Conservation (phyloP, 257 asterid species). For the Capsicum rhomboideum region DNA sequence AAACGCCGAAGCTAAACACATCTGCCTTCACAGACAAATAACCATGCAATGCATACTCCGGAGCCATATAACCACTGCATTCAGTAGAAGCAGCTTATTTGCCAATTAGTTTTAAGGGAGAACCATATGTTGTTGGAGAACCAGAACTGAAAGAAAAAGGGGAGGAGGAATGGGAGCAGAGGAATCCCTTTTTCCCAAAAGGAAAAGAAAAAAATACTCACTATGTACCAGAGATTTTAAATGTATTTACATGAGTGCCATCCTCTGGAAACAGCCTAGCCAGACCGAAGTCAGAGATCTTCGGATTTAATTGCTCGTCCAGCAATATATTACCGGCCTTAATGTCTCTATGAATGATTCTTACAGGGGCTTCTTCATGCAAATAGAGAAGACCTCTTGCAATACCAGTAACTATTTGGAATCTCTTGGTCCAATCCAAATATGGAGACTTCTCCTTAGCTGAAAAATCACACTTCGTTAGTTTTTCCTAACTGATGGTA, state of each 20-base stretch:
- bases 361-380: conserved; percentile 86
- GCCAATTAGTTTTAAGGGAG: background rate
- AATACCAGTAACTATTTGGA: conserved; percentile 47
- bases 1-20: conserved; percentile 78
- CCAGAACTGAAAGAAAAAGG: background rate
- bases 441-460: conserved; percentile 39
- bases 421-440: conserved; percentile 59
- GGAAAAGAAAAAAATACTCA: conserved; percentile 23
- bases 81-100: conserved; percentile 4
- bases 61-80: conserved; percentile 90
- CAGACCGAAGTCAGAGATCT: conserved; percentile 81
- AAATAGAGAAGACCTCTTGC: conserved; percentile 80
- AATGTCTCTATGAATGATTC: conserved; percentile 80
- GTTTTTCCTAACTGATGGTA: conserved; percentile 1
- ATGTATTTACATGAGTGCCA: conserved; percentile 64
- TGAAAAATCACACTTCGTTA: conserved; percentile 24
- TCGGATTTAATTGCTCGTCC: conserved; percentile 68
- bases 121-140: no score
- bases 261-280: conserved; percentile 89
- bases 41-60: conserved; percentile 80
- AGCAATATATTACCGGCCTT: conserved; percentile 87
- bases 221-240: conserved; percentile 74
- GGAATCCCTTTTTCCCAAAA: background rate
- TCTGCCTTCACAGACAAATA: conserved; percentile 78
- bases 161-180: background rate